Evolutionary conservation across 768 basidiomycete species (phyloP).

Genomic region (Botryobasidium botryosum): DNA sequence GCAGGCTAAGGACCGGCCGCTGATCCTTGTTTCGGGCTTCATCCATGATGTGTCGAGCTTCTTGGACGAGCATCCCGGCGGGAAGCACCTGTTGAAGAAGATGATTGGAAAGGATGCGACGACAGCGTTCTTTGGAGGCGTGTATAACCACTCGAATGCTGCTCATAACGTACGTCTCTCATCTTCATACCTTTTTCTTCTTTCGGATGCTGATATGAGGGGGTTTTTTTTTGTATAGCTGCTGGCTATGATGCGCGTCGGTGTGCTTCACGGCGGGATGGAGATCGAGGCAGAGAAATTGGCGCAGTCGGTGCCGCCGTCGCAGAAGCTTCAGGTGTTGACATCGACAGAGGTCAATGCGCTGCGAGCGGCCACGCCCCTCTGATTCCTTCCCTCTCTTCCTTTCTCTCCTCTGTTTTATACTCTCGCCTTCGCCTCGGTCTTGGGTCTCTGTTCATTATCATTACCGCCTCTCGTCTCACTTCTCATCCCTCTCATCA

Average conservation of each 20-base stretch:
- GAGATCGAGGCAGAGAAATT: conserved; percentile 35
- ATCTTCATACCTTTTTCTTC: neutral
- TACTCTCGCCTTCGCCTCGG: no score
- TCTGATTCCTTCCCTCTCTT: no score
- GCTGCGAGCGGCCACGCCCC: neutral
- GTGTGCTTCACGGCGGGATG: conserved; percentile 36
- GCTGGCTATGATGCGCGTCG: conserved; percentile 45
- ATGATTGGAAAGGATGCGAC: conserved; percentile 84
- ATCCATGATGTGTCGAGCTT: conserved; percentile 80
- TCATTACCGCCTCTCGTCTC: no score
- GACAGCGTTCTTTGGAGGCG: conserved; percentile 86
- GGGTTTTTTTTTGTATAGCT: conserved; percentile 17
- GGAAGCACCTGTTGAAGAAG: conserved; percentile 65
- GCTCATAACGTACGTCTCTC: conserved; percentile 52
- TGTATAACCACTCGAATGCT: conserved; percentile 78
- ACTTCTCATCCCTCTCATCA: no score
- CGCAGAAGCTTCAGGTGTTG: conserved; percentile 53
- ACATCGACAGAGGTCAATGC: conserved; percentile 11
- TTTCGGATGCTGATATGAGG: conserved; percentile 3
- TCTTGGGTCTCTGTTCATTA: no score
- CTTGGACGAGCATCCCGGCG: conserved; percentile 84
- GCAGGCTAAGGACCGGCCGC: conserved; percentile 59
- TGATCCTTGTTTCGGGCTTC: conserved; percentile 79
- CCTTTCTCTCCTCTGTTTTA: no score
- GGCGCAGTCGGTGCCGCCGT: conserved; percentile 54